These are phyloP conservation scores for Aspergillus melleus DNA, from an alignment of 2,329 filamentous ascomycete genomes.

Conservation along the genomic window DNA sequence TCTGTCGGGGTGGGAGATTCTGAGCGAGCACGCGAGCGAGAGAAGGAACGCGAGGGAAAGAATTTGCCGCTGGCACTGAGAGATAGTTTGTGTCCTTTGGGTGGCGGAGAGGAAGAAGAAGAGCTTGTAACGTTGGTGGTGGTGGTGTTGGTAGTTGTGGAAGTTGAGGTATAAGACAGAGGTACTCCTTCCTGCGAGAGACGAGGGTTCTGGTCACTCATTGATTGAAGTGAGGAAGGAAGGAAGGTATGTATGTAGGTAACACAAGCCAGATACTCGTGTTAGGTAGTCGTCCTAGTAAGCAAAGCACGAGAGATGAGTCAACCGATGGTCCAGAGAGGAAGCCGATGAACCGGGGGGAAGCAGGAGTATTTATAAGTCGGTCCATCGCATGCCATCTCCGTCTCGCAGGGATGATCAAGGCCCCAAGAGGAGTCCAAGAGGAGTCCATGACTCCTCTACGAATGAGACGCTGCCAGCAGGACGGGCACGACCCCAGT, in stretches of 20 bases:
- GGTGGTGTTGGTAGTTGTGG: constrained; percentile 2
- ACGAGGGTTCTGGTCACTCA: constrained; percentile 7
- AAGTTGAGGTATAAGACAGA: constrained; percentile 9
- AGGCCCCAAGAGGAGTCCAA: too few relatives aligned
- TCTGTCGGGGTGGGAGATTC: constrained; percentile 14
- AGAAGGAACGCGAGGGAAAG: constrained; percentile 9
- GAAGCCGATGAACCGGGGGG: background rate
- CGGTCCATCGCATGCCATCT: too few relatives aligned
- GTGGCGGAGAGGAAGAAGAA: constrained; percentile 6
- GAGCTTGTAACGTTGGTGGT: too few relatives aligned
- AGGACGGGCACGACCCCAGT: too few relatives aligned
- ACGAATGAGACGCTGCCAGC: constrained; percentile 22
- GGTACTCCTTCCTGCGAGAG: constrained; percentile 1
- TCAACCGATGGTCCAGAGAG: background rate
- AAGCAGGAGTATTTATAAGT: background rate
- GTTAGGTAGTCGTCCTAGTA: too few relatives aligned
- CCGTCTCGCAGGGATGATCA: background rate
- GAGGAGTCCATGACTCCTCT: background rate
- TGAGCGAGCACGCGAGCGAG: background rate
- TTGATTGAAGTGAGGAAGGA: background rate
- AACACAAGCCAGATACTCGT: background rate
- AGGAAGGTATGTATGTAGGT: background rate
- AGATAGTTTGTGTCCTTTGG: constrained; percentile 2
- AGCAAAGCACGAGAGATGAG: background rate
- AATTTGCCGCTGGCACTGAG: constrained; percentile 6